Evolutionary conservation across 805 yeast species (phyloP), one percentile per base, ranked within the genome.

Genomic region (Wickerhamomyces strasburgensis): DNA sequence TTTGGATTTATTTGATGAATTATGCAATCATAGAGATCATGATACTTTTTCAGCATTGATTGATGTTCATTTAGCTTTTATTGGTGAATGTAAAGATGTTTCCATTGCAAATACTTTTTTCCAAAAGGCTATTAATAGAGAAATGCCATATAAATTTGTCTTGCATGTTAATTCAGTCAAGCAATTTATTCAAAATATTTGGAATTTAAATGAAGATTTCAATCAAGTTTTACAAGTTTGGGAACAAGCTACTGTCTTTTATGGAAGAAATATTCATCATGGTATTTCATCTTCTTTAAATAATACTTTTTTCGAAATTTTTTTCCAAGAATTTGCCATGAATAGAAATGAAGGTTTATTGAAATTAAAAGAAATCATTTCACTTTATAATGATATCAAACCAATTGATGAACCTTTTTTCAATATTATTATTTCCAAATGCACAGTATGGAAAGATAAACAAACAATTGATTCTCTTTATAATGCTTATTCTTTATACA

Each of bases 321-420:
- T 86, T 56, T 84, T 85, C 62, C 67, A 71, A 42, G 65, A 64
- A 32, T 78, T 67, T 57, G 62, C 66, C 14, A 65, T 67, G 42
- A 70, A 73, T 29, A 61, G 64, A 43, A 64, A 62, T 7, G 74
- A 75, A 45, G 82, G 87, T 5, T 73, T 79, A 49, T 55, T 54
- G 35, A 68, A 73, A 47, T 70, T 86, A 48, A 73, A 74, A 52
- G 67, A 71, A 33, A 56, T 83, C 35, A 75, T 84, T 40, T 57
- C 68, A 14, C 64, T 68, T 24, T 81, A 82, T 55, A 68, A 76
- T 34, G 67, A 67, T 32, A 65, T 77, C 43, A 76, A 75, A 51
- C 66, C 72, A 16, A 69, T 81, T 38, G 90, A 84, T 57, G 90
- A 84, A 57, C 80, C 85, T n/a, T 84, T 86, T 52, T 73, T 86